Conservation (phyloP, 2,329 filamentous ascomycete species). For the Ceratocystiopsis sp. region DNA sequence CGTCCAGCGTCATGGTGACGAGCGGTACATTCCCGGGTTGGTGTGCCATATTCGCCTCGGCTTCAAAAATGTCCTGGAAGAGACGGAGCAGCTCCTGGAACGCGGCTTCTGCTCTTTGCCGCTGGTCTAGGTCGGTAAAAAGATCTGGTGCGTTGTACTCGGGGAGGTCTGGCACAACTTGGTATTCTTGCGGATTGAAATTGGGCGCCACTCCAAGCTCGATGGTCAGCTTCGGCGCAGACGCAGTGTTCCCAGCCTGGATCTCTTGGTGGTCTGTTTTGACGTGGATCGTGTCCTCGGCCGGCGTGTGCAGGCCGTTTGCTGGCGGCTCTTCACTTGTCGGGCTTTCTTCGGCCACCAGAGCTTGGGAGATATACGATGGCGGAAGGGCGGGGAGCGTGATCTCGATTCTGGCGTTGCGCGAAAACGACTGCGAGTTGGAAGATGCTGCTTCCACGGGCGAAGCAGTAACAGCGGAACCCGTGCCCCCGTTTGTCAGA, state of each 20-base stretch:
- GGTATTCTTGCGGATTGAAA: slow-evolving; percentile 36
- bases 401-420: slow-evolving; percentile 28
- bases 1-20: slow-evolving; percentile 35
- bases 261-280: no score
- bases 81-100: slow-evolving; percentile 53
- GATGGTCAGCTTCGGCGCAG: slow-evolving; percentile 20
- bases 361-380: neutral
- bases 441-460: neutral
- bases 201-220: slow-evolving; percentile 24
- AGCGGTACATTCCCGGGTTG: slow-evolving; percentile 37
- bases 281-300: neutral
- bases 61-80: slow-evolving; percentile 56
- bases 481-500: neutral
- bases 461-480: neutral
- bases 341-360: neutral
- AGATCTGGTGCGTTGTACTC: slow-evolving; percentile 38
- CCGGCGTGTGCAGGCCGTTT: slow-evolving; percentile 1
- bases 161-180: slow-evolving; percentile 27
- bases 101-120: slow-evolving; percentile 61
- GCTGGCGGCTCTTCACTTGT: neutral
- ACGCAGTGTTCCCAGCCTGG: neutral
- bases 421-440: slow-evolving; percentile 16
- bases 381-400: slow-evolving; percentile 21
- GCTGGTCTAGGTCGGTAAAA: slow-evolving; percentile 55
- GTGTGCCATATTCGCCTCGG: slow-evolving; percentile 51